Evolutionary conservation across 2,329 filamentous ascomycete species (phyloP).

Genomic region (Stemphylium vesicarium): DNA sequence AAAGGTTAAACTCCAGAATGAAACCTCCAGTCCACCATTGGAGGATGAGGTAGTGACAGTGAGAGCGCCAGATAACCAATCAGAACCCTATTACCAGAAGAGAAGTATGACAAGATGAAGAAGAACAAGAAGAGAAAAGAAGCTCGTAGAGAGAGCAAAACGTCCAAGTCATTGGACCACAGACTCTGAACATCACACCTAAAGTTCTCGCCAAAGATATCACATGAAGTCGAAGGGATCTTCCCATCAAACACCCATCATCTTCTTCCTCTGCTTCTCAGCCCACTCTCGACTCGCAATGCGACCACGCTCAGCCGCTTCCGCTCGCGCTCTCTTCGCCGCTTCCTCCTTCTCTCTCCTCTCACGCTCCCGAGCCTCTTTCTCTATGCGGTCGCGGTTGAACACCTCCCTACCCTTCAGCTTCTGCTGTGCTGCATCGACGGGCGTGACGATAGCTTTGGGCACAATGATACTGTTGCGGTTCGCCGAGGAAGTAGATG

Average conservation of each 20-base stretch:
- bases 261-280: slow-evolving; percentile 54
- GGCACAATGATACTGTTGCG: slow-evolving; percentile 31
- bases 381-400: slow-evolving; percentile 52
- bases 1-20: not conserved
- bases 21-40: slow-evolving; percentile 7
- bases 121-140: not conserved
- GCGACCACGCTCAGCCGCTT: slow-evolving; percentile 55
- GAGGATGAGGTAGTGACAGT: not conserved
- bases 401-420: slow-evolving; percentile 56
- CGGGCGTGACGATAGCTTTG: slow-evolving; percentile 38
- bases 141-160: not conserved
- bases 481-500: slow-evolving; percentile 31
- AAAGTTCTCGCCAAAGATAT: not conserved
- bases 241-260: slow-evolving; percentile 21
- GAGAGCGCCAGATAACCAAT: too few species aligned
- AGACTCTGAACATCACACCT: too few species aligned
- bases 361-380: slow-evolving; percentile 50
- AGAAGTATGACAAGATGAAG: not conserved
- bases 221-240: not conserved
- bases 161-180: not conserved
- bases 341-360: slow-evolving; percentile 57
- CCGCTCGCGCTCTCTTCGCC: slow-evolving; percentile 53
- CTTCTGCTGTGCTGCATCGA: slow-evolving; percentile 39
- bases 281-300: slow-evolving; percentile 57
- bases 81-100: too few species aligned